Percentiles rank a stretch among this genome's conserved stretches.
Evolutionary conservation across 495 filamentous ascomycete species (phyloP).

Genomic region (Ascobolus immersus): DNA sequence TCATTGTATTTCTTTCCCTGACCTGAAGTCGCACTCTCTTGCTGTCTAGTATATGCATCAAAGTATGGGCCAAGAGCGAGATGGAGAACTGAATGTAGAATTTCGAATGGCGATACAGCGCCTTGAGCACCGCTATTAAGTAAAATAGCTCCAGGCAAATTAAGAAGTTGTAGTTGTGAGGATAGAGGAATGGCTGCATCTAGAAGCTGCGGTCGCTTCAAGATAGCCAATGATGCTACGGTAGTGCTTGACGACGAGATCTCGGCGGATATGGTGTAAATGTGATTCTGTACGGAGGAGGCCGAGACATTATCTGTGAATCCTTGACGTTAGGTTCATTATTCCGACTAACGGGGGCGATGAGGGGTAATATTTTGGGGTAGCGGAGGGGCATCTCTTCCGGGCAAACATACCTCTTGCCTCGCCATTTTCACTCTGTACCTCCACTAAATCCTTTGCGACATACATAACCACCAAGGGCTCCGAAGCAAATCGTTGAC

Average conservation of each 20-base stretch:
- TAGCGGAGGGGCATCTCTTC: too few relatives aligned
- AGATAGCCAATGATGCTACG: conserved; percentile 57
- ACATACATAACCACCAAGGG: conserved; percentile 69
- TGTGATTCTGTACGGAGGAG: conserved; percentile 22
- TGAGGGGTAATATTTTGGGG: too few relatives aligned
- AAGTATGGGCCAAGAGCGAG: conserved; percentile 78
- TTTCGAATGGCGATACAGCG: conserved; percentile 64
- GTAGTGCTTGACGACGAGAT: conserved; percentile 54
- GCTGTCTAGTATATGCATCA: conserved; percentile 71
- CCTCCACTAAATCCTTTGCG: conserved; percentile 44
- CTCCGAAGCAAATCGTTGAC: conserved; percentile 70
- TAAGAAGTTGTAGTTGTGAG: conserved; percentile 72
- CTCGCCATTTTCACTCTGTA: too few relatives aligned
- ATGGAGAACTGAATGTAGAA: conserved; percentile 67
- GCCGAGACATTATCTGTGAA: conserved; percentile 7
- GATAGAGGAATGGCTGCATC: conserved; percentile 53
- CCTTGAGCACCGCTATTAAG: conserved; percentile 35
- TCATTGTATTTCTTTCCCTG: conserved; percentile 31
- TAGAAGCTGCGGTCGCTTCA: conserved; percentile 71
- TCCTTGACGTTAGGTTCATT: conserved; percentile 12
- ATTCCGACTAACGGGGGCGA: conserved; percentile 19
- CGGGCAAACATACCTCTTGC: too few relatives aligned
- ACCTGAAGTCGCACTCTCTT: conserved; percentile 39
- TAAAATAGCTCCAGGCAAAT: conserved; percentile 53
- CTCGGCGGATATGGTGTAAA: conserved; percentile 56